Evolutionary conservation across 257 asterid species (phyloP).

Genomic region (Nicotiana obtusifolia): DNA sequence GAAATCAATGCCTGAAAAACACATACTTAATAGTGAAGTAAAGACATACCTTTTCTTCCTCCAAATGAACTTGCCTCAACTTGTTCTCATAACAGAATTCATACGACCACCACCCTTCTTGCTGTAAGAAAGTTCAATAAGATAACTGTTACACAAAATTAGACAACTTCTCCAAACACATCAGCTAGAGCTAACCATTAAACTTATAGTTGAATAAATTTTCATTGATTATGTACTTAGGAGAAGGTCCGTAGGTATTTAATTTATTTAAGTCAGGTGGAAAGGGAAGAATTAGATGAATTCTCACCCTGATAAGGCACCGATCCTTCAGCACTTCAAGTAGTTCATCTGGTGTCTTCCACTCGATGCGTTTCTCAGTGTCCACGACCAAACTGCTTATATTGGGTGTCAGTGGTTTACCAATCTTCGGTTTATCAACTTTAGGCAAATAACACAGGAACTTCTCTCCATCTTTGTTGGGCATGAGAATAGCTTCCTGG

Average conservation of each 20-base stretch:
- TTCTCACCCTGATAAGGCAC: slow-evolving; percentile 78
- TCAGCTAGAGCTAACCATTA: neutral
- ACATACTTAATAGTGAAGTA: slow-evolving; percentile 4
- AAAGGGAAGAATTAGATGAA: neutral
- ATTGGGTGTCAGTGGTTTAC: slow-evolving; percentile 61
- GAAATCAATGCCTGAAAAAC: neutral
- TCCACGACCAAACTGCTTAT: slow-evolving; percentile 86
- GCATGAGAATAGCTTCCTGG: slow-evolving; percentile 76
- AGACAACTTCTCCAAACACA: neutral
- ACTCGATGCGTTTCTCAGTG: slow-evolving; percentile 61
- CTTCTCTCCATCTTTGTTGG: slow-evolving; percentile 71
- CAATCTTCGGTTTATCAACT: slow-evolving; percentile 72
- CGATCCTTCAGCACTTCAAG: slow-evolving; percentile 78
- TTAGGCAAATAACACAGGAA: slow-evolving; percentile 87
- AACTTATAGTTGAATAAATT: neutral
- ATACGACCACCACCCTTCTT: slow-evolving; percentile 99
- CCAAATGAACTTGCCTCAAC: slow-evolving; percentile 85
- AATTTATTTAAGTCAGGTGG: neutral
- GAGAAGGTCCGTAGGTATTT: neutral
- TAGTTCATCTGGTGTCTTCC: slow-evolving; percentile 95
- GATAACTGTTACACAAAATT: slow-evolving; percentile 7
- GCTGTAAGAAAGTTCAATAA: slow-evolving; percentile 52
- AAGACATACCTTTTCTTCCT: slow-evolving; percentile 74
- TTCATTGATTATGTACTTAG: neutral
- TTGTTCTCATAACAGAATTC: slow-evolving; percentile 80